phyloP scores from a whole-genome alignment of 441 rosid species.

The Heliophila coronopifolia region DNA sequence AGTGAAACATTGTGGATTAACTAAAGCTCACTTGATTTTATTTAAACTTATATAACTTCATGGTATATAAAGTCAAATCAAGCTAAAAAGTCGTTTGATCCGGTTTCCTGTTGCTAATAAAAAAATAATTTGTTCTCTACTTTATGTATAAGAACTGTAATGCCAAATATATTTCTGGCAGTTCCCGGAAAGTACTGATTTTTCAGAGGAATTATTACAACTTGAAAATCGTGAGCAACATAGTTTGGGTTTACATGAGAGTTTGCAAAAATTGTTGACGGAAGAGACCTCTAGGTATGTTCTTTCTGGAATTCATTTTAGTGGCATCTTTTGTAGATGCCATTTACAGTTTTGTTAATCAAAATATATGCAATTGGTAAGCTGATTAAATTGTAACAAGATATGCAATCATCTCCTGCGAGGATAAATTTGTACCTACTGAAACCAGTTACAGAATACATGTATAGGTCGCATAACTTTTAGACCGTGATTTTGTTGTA shows the following conservation, averaged over 20 bases:
- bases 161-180: slow-evolving; percentile 40
- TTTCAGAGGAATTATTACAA: slow-evolving; percentile 53
- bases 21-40: slow-evolving; percentile 8
- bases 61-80: slow-evolving; percentile 9
- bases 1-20: slow-evolving; percentile 14
- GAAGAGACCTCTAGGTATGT: slow-evolving; percentile 62
- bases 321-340: slow-evolving; percentile 8
- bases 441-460: slow-evolving; percentile 8
- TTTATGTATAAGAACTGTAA: slow-evolving; percentile 2
- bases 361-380: neutral
- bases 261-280: slow-evolving; percentile 54
- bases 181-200: slow-evolving; percentile 72
- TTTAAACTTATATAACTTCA: slow-evolving; percentile 1
- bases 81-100: neutral
- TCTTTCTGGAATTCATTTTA: slow-evolving; percentile 13
- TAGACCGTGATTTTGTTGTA: slow-evolving; percentile 8
- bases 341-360: neutral
- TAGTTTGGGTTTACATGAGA: slow-evolving; percentile 48
- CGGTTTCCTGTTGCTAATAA: slow-evolving; percentile 2
- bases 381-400: neutral
- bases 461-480: slow-evolving; percentile 12
- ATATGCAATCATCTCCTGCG: slow-evolving; percentile 6
- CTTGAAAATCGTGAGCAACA: slow-evolving; percentile 58
- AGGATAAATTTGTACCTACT: slow-evolving; percentile 6
- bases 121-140: slow-evolving; percentile 3